A percentile compares a stretch with the other conserved stretches of the same genome.
phyloP scores from a whole-genome alignment of 306 rosid species.

The Quercus suber region DNA sequence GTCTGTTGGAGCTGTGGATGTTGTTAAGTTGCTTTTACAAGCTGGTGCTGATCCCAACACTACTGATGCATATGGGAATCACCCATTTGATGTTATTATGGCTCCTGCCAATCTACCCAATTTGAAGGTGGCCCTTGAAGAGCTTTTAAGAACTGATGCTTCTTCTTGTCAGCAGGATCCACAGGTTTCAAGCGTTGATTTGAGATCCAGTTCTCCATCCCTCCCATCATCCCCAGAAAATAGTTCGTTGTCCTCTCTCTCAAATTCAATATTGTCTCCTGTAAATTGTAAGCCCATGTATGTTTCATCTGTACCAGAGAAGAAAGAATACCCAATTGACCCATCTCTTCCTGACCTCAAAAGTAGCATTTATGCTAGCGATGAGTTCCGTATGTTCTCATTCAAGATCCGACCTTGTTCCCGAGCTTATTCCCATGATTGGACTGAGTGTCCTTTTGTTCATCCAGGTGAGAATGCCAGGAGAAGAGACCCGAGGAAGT shows the following conservation, averaged over 20 bases:
- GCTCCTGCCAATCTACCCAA: constrained; percentile 52
- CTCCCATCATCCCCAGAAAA: constrained; percentile 51
- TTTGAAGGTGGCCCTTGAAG: constrained; percentile 42
- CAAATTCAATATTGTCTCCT: constrained; percentile 51
- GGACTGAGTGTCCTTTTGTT: constrained; percentile 97
- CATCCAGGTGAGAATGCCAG: constrained; percentile 98
- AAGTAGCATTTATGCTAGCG: constrained; percentile 84
- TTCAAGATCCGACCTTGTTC: constrained; percentile 93
- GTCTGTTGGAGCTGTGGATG: constrained; percentile 51
- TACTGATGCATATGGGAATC: constrained; percentile 56
- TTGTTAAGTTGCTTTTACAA: constrained; percentile 60
- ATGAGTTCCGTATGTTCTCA: constrained; percentile 91
- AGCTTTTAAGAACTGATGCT: constrained; percentile 43
- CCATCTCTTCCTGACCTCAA: constrained; percentile 92
- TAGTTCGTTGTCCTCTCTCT: constrained; percentile 51
- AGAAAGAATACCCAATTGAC: constrained; percentile 83
- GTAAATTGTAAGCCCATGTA: constrained; percentile 35
- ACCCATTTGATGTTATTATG: constrained; percentile 67
- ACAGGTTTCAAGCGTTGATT: constrained; percentile 30
- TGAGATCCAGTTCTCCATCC: constrained; percentile 22
- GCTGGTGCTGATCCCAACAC: constrained; percentile 61
- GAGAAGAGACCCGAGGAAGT: constrained; percentile 86
- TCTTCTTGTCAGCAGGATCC: constrained; percentile 31
- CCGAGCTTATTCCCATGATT: constrained; percentile 90
- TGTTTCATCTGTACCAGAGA: constrained; percentile 47